Base-by-base conservation (phyloP, 1,139 yeast species). In the Casaregolazyma lundiana region DNA sequence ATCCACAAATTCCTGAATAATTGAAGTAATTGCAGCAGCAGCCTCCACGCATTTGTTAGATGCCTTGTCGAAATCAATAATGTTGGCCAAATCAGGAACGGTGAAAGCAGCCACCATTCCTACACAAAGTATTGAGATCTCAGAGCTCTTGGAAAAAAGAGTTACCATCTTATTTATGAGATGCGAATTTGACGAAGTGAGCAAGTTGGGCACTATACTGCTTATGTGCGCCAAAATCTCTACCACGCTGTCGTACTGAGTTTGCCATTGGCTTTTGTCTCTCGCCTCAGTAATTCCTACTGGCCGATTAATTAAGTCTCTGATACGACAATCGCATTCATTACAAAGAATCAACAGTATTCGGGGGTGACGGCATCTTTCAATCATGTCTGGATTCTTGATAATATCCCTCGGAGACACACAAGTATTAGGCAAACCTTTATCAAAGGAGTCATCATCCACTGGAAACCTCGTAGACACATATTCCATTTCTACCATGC, bases 401-500 rank as follows among this genome's bases (percentile, higher is more conserved):
- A 40, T 18, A 11, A 40, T 20, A 16, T 26, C 16, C 6, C 34
- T 24, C 15, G 20, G 34, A 19, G 36, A 30, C 7, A 20, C 21
- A 32, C 43, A 40, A 11, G 21, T 19, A 17, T 35, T 19, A 9
- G 43, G 43, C 17, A 30, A 6, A 8, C 43, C 43, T 4, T 15
- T 29, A 18, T 40, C 22, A 19, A 19, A 40, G 1, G 22, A 19
- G 8, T 30, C 43, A 18, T 40, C 43, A 13, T 40, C 43, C 9
- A 40, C 34, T 4, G 43, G 43, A 16, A 29, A 22, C 22, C 26
- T 11, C 8, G 19, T 17, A 19, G 21, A 40, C 9, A 40, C 22
- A 13, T 40, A 30, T 3, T 9, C 20, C 18, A 40, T 30, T 2
- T 22, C 11, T 6, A 32, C 18, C 2, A 22, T 8, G 5, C 29